Evolutionary conservation across 345 rosid genomes (phyloP), one percentile per base, ranked within the genome.

Genomic region (Orychophragmus violaceus): DNA sequence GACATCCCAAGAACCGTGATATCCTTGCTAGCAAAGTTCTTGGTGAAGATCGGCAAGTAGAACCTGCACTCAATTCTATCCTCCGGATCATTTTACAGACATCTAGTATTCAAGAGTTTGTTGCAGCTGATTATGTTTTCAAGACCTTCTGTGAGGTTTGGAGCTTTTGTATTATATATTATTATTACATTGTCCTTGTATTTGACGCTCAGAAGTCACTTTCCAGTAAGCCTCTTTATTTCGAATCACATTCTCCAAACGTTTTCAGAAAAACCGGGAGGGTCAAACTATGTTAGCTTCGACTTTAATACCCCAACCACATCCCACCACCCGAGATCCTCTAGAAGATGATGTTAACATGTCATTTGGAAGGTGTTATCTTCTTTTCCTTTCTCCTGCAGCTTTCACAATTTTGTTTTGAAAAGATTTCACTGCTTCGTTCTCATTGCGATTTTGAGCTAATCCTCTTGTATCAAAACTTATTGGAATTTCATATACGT

Each of bases 221-320:
- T 21, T 66, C 57, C 60, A 63, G 35, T 72, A 55, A 77, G 49
- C 29, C 66, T 66, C 13, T 57, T 45, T 67, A 25, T 60, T 59
- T 66, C 8, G 25, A n/a, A 73, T 53, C 53, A 67, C 64, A 9
- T 59, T 62, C 46, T 19, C 14, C 12, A 32, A 55, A 52, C 49
- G 19, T 62, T 41, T 74, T 32, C 83, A 95, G 97, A 68, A 82
- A 70, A 95, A 95, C 74, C 72, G 68, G 3, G 99, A 90, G 70
- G 94, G 96, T 69, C 99, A 95, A 76, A 59, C 82, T 71, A 87
- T 91, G 96, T 78, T 95, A 75, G 95, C 89, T 18, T 91, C 99
- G 30, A 95, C 95, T 29, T 83, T 95, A 81, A 91, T 91, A 74
- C 97, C 95, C 39, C 91, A 85, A 67, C 95, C 94, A 18, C 79